Conservation (phyloP, 2,329 filamentous ascomycete species). For the Clarireedia hainanense region DNA sequence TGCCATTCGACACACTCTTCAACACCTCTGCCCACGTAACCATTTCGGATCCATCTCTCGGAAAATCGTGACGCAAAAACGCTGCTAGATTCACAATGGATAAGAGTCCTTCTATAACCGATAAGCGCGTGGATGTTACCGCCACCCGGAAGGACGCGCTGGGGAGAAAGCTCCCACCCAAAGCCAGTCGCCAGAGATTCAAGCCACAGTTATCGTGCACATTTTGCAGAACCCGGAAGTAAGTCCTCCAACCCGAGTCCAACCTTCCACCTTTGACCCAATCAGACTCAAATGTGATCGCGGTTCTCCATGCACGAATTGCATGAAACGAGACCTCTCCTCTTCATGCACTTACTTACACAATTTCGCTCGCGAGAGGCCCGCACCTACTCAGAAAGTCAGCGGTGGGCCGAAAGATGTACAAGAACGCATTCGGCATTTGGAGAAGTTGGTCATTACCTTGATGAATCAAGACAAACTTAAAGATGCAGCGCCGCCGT, state of each 20-base stretch:
- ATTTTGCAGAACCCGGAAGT: conserved; percentile 24
- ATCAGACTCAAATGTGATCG: conserved; percentile 43
- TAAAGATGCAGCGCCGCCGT: neutral
- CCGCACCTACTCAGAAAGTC: conserved; percentile 11
- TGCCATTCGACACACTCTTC: no score
- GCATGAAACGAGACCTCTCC: conserved; percentile 40
- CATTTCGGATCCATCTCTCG: no score
- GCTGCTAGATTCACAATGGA: no score
- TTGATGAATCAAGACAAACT: conserved; percentile 35
- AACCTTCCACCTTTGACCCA: neutral
- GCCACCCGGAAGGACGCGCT: no score
- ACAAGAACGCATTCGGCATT: conserved; percentile 43
- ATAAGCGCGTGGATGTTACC: no score
- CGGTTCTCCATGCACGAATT: conserved; percentile 43
- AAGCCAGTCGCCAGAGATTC: conserved; percentile 16
- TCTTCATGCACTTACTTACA: conserved; percentile 43
- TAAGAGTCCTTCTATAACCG: no score
- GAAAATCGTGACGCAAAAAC: no score
- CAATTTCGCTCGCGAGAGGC: conserved; percentile 30
- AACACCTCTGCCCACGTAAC: no score
- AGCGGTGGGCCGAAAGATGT: conserved; percentile 35
- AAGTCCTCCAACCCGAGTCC: neutral
- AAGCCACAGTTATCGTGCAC: conserved; percentile 26
- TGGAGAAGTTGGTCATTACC: conserved; percentile 47
- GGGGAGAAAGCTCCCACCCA: neutral